Evolutionary conservation across 1,284 basidiomycete species (phyloP).

Genomic region (Rhodotorula sp.): DNA sequence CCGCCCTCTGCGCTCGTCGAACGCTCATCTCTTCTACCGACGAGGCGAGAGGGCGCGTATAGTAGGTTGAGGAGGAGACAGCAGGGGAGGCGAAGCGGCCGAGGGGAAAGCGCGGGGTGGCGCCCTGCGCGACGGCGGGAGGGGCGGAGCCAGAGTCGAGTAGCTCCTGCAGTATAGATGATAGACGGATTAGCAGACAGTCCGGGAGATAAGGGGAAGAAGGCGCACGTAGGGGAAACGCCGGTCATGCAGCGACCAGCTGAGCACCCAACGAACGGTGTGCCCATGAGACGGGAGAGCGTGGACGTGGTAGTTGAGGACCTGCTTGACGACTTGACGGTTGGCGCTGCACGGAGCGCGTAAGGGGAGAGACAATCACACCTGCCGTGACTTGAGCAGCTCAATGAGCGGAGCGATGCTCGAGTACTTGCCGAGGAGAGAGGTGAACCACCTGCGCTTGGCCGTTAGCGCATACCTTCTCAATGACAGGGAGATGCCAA

Average conservation of each 20-base stretch:
- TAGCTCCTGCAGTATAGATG: background rate
- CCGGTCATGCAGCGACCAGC: slow-evolving; percentile 70
- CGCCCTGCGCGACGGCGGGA: background rate
- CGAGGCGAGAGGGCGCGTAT: background rate
- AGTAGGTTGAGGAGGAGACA: background rate
- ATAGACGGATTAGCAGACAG: too few relatives aligned
- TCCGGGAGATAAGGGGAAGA: background rate
- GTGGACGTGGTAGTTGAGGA: slow-evolving; percentile 79
- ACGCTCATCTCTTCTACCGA: too few relatives aligned
- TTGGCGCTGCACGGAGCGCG: background rate
- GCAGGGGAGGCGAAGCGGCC: slow-evolving; percentile 12
- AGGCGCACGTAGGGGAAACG: slow-evolving; percentile 72
- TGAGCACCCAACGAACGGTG: slow-evolving; percentile 84
- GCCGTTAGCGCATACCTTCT: background rate
- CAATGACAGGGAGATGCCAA: background rate
- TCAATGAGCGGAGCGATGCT: slow-evolving; percentile 67
- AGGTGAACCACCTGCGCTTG: slow-evolving; percentile 77
- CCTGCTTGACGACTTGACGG: slow-evolving; percentile 54
- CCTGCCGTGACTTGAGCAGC: slow-evolving; percentile 54
- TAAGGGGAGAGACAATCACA: background rate
- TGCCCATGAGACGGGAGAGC: slow-evolving; percentile 75
- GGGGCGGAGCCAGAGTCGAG: background rate
- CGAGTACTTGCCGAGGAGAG: slow-evolving; percentile 82
- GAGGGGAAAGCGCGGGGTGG: background rate
- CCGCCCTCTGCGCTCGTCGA: background rate